Base-by-base conservation (phyloP, 1,284 basidiomycete species). In the Thecaphora frezii region DNA sequence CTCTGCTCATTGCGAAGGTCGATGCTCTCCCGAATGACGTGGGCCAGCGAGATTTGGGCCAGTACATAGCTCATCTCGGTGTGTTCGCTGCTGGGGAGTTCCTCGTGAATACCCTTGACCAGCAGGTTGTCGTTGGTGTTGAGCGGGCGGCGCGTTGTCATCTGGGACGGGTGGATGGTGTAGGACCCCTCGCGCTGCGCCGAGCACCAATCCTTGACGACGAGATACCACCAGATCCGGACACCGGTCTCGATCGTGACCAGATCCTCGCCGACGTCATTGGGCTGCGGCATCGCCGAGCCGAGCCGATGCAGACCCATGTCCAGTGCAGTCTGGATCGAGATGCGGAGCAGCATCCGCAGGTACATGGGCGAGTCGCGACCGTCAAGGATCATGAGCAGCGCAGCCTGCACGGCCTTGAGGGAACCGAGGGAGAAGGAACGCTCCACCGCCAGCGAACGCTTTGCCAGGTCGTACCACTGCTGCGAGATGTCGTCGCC, bases 201-300 rank as follows among this genome's bases (percentile, higher is more conserved):
- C 19, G 67, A 62, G 41, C 64, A 66, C 72, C 72, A 74, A 43
- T 74, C 72, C 19, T 65, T 57, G 49, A 62, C 60, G 18, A 68
- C 65, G 12, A 74, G 66, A 13, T 64, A 61, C 55, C 61, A 70
- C 72, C 72, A 74, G 51, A 74, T 66, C 5, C 72, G 56, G 1
- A 66, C 55, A 19, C 58, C 62, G 5, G 57, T 60, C 48, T 74
- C 71, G 25, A 67, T 51, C 2, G 62, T 48, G 14, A 71, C 50
- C 19, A 64, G 57, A 13, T 60, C 62, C 26, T 66, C 57, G 2
- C 52, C 49, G 5, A 51, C 53, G 19, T 60, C 53, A 10, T 38
- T 41, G 2, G 46, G 16, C 3, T 46, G 41, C 5, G 58, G 53
- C 63, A 62, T 54, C 8, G 62, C 66, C 21, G 51, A 41, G 19